Conservation (phyloP, 805 yeast genomes). For the Saccharomycopsis fibuligera region DNA sequence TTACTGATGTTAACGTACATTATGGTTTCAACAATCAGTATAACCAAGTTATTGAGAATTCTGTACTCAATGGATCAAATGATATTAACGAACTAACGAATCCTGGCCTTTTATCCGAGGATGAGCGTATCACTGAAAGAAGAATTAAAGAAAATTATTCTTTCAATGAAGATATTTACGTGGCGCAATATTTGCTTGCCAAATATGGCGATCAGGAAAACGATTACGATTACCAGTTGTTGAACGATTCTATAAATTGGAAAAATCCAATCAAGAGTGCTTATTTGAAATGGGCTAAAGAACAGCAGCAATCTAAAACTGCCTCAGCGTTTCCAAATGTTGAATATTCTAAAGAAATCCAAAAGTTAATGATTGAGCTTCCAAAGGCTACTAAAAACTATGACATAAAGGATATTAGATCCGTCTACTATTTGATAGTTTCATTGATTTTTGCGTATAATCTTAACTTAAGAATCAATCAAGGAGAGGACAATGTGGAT, state of each 20-base stretch:
- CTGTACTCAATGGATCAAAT: slow-evolving; percentile 66
- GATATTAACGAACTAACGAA: slow-evolving; percentile 84
- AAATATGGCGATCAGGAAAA: slow-evolving; percentile 53
- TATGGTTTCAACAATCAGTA: slow-evolving; percentile 83
- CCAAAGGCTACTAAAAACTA: slow-evolving; percentile 51
- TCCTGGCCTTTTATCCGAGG: slow-evolving; percentile 61
- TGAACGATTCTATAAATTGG: slow-evolving; percentile 7
- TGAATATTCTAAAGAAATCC: slow-evolving; percentile 54
- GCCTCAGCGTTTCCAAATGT: slow-evolving; percentile 30
- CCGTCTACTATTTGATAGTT: slow-evolving; percentile 56
- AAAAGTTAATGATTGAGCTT: slow-evolving; percentile 58
- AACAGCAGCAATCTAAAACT: not conserved
- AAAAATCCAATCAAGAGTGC: slow-evolving; percentile 14
- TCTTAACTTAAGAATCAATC: slow-evolving; percentile 71
- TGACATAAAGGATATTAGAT: slow-evolving; percentile 47
- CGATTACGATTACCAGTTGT: slow-evolving; percentile 30
- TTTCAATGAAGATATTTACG: slow-evolving; percentile 85
- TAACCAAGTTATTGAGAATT: slow-evolving; percentile 46
- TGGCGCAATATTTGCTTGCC: slow-evolving; percentile 66
- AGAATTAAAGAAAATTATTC: slow-evolving; percentile 59
- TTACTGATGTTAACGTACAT: slow-evolving; percentile 26
- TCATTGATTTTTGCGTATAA: slow-evolving; percentile 66
- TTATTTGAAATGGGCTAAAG: slow-evolving; percentile 1
- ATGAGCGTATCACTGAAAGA: slow-evolving; percentile 61
- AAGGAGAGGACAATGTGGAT: slow-evolving; percentile 65